Percentiles rank a stretch among this genome's conserved stretches.
Evolutionary conservation across 768 basidiomycete species (phyloP).

Genomic region (Trametes cubensis): DNA sequence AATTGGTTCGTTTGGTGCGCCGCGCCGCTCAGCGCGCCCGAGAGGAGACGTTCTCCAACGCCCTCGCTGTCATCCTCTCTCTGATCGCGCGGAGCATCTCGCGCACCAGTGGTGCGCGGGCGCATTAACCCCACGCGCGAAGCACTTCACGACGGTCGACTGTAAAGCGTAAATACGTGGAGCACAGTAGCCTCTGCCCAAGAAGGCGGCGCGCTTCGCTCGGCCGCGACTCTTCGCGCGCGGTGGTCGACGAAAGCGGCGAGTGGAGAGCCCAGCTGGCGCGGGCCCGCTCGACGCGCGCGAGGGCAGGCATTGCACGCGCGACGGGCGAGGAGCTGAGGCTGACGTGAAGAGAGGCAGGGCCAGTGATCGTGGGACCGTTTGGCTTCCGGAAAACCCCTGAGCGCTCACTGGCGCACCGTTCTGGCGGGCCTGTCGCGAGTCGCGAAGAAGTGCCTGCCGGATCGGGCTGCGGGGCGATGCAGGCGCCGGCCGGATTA

Average conservation of each 20-base stretch:
- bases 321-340: background rate
- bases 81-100: conserved; percentile 5
- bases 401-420: background rate
- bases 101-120: background rate
- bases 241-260: background rate
- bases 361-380: conserved; percentile 9
- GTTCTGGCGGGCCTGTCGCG: background rate
- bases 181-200: background rate
- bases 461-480: conserved; percentile 15
- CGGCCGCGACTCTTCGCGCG: background rate
- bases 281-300: background rate
- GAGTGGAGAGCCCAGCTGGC: background rate
- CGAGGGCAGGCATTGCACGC: background rate
- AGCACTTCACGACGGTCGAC: background rate
- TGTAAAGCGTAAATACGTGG: background rate
- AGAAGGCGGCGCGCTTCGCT: background rate
- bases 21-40: background rate
- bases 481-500: background rate
- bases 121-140: background rate
- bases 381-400: no score
- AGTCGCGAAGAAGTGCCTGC: background rate
- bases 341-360: conserved; percentile 20
- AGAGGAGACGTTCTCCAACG: background rate
- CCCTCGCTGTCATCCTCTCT: background rate
- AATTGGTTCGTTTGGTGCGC: background rate